Conservation (phyloP, 495 filamentous ascomycete genomes). For the Daldinia childiae region DNA sequence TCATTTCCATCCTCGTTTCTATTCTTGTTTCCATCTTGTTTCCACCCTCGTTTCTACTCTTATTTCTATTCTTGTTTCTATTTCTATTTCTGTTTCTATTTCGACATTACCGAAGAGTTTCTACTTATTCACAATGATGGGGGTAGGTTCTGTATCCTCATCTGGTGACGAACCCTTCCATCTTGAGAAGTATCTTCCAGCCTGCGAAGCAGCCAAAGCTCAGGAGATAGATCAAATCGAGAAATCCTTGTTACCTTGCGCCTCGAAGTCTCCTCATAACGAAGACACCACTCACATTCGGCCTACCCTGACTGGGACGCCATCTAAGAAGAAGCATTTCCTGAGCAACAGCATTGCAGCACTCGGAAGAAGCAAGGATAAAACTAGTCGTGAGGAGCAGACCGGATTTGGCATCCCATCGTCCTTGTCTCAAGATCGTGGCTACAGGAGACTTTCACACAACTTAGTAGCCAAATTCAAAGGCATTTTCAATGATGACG, state of each 20-base stretch:
- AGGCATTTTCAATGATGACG: slow-evolving; percentile 5
- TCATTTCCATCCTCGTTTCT: not conserved
- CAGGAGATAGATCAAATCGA: not conserved
- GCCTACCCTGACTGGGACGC: not conserved
- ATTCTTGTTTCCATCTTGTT: no score
- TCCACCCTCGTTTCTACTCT: not conserved
- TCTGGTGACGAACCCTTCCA: slow-evolving; percentile 2
- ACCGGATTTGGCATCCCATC: not conserved
- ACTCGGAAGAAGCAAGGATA: not conserved
- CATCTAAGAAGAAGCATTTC: not conserved
- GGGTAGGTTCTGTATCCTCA: not conserved
- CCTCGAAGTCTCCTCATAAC: not conserved
- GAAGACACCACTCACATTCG: not conserved
- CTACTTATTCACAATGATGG: not conserved
- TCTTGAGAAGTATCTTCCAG: slow-evolving; percentile 19
- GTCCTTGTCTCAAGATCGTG: not conserved
- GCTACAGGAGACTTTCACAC: slow-evolving; percentile 3
- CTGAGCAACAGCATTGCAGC: not conserved
- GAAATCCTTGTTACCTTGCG: not conserved
- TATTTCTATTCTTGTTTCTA: no score
- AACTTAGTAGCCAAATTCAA: slow-evolving; percentile 1
- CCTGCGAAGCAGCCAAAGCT: slow-evolving; percentile 1
- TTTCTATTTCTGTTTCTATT: not conserved
- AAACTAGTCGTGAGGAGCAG: not conserved
- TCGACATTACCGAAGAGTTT: not conserved